These are phyloP conservation scores for Parmales sp. DNA, from an alignment of 108 stramenopile genomes.

Conservation along the genomic window DNA sequence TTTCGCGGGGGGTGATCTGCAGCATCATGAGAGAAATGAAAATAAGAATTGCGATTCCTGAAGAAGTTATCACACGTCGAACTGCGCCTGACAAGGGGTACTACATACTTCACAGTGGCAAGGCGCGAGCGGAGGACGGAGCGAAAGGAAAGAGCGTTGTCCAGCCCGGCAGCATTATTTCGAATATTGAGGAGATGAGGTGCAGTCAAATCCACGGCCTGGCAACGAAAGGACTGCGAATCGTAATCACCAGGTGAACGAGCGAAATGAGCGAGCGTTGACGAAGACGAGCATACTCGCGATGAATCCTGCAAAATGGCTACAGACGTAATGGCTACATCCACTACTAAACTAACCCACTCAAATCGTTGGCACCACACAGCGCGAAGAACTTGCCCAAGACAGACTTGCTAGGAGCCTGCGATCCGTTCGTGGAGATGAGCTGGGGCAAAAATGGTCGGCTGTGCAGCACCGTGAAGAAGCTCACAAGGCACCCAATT, in stretches of 20 bases:
- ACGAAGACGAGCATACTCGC: too few relatives aligned
- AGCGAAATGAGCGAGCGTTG: too few relatives aligned
- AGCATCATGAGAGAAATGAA: constrained; percentile 23
- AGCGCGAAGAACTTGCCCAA: constrained; percentile 18
- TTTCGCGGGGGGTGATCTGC: constrained; percentile 28
- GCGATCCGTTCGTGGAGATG: constrained; percentile 29
- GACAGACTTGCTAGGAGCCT: constrained; percentile 16
- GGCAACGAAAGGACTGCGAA: constrained; percentile 21
- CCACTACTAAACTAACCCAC: too few relatives aligned
- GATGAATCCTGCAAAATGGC: too few relatives aligned
- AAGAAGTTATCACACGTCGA: constrained; percentile 23
- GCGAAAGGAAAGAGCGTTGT: constrained; percentile 2
- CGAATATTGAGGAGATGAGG: constrained; percentile 22
- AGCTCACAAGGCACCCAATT: constrained; percentile 12
- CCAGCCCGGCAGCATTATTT: constrained; percentile 27
- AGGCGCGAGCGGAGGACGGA: constrained; percentile 13
- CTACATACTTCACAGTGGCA: constrained; percentile 33
- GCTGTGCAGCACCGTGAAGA: constrained; percentile 25
- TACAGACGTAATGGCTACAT: too few relatives aligned
- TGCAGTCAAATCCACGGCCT: constrained; percentile 18
- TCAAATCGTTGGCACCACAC: too few relatives aligned
- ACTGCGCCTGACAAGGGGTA: constrained; percentile 21
- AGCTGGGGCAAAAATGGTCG: constrained; percentile 12
- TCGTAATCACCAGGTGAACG: too few relatives aligned
- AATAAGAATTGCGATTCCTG: constrained; percentile 32